Base-by-base conservation (phyloP, 2,329 filamentous ascomycete species). In the Fusarium tuaranense region DNA sequence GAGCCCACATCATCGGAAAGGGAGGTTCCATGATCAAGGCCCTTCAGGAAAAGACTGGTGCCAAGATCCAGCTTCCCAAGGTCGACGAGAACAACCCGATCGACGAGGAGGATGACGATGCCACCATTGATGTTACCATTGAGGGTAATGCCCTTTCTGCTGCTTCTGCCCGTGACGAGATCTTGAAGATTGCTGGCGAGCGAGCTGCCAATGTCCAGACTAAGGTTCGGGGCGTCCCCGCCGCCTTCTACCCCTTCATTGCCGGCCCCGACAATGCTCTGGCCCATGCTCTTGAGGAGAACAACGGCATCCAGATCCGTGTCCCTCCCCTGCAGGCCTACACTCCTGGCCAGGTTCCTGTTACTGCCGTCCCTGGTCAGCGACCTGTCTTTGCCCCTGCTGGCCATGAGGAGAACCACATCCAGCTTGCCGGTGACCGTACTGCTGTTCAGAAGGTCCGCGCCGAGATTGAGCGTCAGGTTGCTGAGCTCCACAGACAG, bases 211-310 rank as follows among this genome's bases (percentile, higher is more conserved):
- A 93, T 77, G 90, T 95, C 80, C 97, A 91, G 84, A 89, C 95
- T 67, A 94, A 94, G 78, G 84, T 99, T 75, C 94, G 92, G 83
- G 92, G 92, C 59, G 93, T 99, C 69, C 95, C 97, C 9, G 90
- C 95, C 30, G 95, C 98, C 81, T 97, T 97, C 83, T 99, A 97
- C 84, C 96, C 96, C 63, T 99, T 99, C 87, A 92, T 99, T 82
- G 93, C 95, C 27, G 95, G 95, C 59, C 91, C 92, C 12, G 90
- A 93, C 81, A 94, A 95, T 81, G 86, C 89, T 57, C 86, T 91
- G 61, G 85, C 94, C 65, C 88, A 90, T 74, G 88, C 89, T 41
- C 87, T 98, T 63, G 93, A 96, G 83, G 92, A 96, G 81, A 90
- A 90, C 71, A 93, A 92, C 72, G 94, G 94, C 71, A 88, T 98